phyloP scores from a whole-genome alignment of 495 filamentous ascomycete genomes.

The Annulohypoxylon nitens region DNA sequence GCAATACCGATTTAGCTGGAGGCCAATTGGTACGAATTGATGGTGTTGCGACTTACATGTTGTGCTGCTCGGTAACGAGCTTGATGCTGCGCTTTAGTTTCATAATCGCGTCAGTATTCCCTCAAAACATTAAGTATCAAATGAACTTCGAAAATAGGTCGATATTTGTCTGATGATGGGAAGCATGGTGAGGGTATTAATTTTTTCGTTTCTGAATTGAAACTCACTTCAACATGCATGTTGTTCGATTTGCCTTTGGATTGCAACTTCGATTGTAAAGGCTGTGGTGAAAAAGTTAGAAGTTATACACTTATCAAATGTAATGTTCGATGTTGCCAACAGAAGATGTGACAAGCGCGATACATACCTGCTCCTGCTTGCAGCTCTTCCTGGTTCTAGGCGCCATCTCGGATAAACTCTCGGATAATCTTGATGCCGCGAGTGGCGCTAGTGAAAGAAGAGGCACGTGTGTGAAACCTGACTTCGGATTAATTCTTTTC shows the following conservation, averaged over 20 bases:
- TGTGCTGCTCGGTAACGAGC: conserved; percentile 89
- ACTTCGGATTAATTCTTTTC: background rate
- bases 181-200: background rate
- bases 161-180: background rate
- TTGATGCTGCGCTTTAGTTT: conserved; percentile 78
- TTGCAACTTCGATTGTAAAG: background rate
- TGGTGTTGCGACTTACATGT: conserved; percentile 74
- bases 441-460: background rate
- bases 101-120: conserved; percentile 42
- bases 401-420: conserved; percentile 9
- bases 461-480: background rate
- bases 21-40: conserved; percentile 3
- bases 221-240: conserved; percentile 48
- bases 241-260: conserved; percentile 23
- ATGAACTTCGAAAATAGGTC: background rate
- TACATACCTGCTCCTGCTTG: background rate
- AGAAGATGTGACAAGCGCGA: conserved; percentile 3
- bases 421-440: conserved; percentile 3
- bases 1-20: conserved; percentile 21
- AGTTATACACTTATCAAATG: conserved; percentile 8
- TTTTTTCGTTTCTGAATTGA: background rate
- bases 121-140: conserved; percentile 14
- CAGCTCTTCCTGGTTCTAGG: background rate
- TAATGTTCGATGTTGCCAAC: background rate
- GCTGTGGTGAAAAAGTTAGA: background rate